Conservation (phyloP, 306 rosid genomes). For the Pyrus communis region DNA sequence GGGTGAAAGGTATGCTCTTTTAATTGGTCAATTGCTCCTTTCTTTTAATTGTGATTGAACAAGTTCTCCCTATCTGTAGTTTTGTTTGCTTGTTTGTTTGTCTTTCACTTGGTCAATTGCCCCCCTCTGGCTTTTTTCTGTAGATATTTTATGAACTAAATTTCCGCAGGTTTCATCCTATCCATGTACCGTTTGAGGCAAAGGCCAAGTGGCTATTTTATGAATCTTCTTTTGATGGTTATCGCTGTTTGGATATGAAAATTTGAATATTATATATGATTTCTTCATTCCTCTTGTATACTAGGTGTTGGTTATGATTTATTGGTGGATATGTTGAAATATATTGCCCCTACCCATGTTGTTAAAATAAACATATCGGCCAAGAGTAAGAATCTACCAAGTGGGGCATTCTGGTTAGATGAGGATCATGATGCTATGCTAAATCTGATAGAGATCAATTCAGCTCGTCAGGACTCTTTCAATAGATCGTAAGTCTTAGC, state of each 20-base stretch:
- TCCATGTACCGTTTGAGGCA: not conserved
- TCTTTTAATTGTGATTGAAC: constrained; percentile 3
- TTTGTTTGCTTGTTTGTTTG: not conserved
- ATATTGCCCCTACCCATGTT: constrained; percentile 69
- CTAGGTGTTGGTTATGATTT: constrained; percentile 77
- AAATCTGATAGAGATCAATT: constrained; percentile 58
- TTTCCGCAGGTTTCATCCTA: not conserved
- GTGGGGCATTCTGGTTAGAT: constrained; percentile 74
- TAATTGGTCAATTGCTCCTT: not conserved
- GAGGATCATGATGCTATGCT: constrained; percentile 23
- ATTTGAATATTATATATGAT: not conserved
- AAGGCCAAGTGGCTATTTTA: not conserved
- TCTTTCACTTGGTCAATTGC: not conserved
- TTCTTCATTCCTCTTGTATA: constrained; percentile 18
- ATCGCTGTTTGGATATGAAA: not conserved
- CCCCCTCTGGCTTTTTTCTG: not conserved
- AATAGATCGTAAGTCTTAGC: constrained; percentile 63
- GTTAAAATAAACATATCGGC: constrained; percentile 69
- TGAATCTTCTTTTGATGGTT: constrained; percentile 6
- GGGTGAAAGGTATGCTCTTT: constrained; percentile 77
- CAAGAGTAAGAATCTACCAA: constrained; percentile 67
- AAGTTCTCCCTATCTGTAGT: constrained; percentile 1
- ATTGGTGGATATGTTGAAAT: constrained; percentile 67
- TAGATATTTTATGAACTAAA: not conserved
- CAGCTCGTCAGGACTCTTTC: constrained; percentile 67